Evolutionary conservation across 2,329 filamentous ascomycete genomes (phyloP), one percentile per base, ranked within the genome.

Genomic region (Beauveria varroae): DNA sequence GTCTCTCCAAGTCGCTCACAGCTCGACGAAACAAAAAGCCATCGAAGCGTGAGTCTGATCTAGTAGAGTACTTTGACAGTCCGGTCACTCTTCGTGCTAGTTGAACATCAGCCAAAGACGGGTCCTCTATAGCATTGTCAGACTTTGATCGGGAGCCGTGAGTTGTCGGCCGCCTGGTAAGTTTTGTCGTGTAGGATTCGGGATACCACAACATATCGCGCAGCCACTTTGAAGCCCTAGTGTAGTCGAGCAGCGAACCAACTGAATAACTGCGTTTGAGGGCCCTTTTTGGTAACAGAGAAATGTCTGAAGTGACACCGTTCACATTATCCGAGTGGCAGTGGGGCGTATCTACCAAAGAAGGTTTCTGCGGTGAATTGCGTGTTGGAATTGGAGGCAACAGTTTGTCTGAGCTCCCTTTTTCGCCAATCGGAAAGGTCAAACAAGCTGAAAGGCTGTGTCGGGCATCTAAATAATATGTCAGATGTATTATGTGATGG

Each of bases 1-100:
- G 73, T 26, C 74, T 70, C 62, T 82, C 79, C 28, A 82, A 69
- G 62, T 81, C 75, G 41, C 69, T 70, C 41, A 79, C 69, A 3
- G 75, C 72, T 6, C 66, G 70, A 49, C 71, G 73, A 63, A 79
- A 76, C 8, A 63, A 60, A 26, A 64, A 37, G 3, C 67, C 65
- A 44, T 73, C 70, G 37, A 72, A 63, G 9, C 58, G 67, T 8
- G 65, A 58, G 18, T 67, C 64, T n/a, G 65, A 65, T 12, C 62
- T 66, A 14, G 65, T 63, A 26, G 68, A 67, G 9, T 65, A 44
- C 8, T 59, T 56, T 18, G 67, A 66, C 18, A 63, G 62, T 8
- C 59, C 62, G 0, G 65, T 67, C 34, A 61, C 63, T 40, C 54
- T 64, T 28, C 66, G 65, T 24, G 66, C 65, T 22, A 64, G 62